phyloP scores from a whole-genome alignment of 768 basidiomycete species.

The Tylopilus balloui region DNA sequence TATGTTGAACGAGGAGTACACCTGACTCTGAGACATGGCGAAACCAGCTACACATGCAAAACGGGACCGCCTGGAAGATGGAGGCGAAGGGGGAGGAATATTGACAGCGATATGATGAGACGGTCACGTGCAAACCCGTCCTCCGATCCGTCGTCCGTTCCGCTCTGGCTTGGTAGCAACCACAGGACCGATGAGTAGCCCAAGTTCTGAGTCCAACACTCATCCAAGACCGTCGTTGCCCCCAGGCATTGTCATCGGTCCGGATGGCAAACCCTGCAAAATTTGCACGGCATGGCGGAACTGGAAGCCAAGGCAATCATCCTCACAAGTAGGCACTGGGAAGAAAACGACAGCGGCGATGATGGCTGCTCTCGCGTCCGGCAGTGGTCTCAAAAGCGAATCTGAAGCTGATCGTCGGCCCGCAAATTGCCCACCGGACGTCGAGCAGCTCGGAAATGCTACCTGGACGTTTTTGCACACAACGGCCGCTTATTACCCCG shows the following conservation, averaged over 20 bases:
- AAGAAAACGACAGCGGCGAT: constrained; percentile 32
- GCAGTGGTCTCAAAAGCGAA: constrained; percentile 25
- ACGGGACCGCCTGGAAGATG: background rate
- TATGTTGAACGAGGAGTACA: constrained; percentile 53
- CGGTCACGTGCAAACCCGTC: constrained; percentile 16
- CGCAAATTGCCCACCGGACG: constrained; percentile 82
- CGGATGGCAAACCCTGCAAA: constrained; percentile 95
- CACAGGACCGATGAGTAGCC: constrained; percentile 9
- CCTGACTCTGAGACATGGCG: constrained; percentile 21
- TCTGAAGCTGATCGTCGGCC: constrained; percentile 40
- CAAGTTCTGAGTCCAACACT: constrained; percentile 3
- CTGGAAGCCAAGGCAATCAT: constrained; percentile 48
- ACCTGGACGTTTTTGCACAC: constrained; percentile 98
- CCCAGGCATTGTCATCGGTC: constrained; percentile 83
- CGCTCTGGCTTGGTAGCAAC: background rate
- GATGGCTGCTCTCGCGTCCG: constrained; percentile 33
- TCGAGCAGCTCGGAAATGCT: constrained; percentile 82
- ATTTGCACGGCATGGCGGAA: constrained; percentile 78
- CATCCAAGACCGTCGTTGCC: constrained; percentile 40
- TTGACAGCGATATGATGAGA: background rate
- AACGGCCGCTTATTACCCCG: constrained; percentile 93
- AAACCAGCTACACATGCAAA: background rate
- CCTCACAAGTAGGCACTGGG: constrained; percentile 26
- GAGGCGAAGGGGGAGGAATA: background rate
- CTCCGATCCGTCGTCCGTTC: background rate